Base-by-base conservation (phyloP, 805 yeast species). In the Spathaspora arborariae region DNA sequence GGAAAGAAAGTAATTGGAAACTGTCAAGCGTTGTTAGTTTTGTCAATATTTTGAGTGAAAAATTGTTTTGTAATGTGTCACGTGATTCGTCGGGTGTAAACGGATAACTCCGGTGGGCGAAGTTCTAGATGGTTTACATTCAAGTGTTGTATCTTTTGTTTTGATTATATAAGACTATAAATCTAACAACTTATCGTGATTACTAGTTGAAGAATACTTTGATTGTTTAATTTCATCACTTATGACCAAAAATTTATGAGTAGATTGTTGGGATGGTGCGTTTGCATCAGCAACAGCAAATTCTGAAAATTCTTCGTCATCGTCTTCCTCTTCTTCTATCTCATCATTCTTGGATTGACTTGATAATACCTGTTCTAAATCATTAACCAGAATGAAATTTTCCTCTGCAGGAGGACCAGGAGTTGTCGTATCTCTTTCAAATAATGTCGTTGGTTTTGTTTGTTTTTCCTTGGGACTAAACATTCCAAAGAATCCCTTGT, bases 271-370 rank as follows among this genome's bases (percentile, higher is more conserved):
- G 3, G 20, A 5, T 7, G 11, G 7, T 10, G 11, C 3, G 3
- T 7, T 16, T 18, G 19, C 34, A 8, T 37, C 19, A 1, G 58
- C 50, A 5, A 59, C 50, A 2, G 54, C 47, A 42, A 61, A 61
- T 10, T 57, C 64, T 7, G 56, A 55, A 44, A 60, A 58, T 10
- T 60, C 64, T 35, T 57, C 60, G 9, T 47, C 53, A 1, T 48
- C 53, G 26, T 40, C 43, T 20, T 26, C 35, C 18, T 39, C 15
- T 26, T 40, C 27, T 18, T 41, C 22, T 13, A 20, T 3, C 16
- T 19, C 21, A 18, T 30, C 22, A 9, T 30, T 21, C 36, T 27
- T 13, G 13, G 21, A 22, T 21, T 22, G 21, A 27, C 27, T 13
- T 10, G 18, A 15, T 13, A 30, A 30, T 30, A 16, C 35, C 35